Evolutionary conservation across 225 moss, liverwort and hornwort species (phyloP).

Genomic region (Climacium dendroides): DNA sequence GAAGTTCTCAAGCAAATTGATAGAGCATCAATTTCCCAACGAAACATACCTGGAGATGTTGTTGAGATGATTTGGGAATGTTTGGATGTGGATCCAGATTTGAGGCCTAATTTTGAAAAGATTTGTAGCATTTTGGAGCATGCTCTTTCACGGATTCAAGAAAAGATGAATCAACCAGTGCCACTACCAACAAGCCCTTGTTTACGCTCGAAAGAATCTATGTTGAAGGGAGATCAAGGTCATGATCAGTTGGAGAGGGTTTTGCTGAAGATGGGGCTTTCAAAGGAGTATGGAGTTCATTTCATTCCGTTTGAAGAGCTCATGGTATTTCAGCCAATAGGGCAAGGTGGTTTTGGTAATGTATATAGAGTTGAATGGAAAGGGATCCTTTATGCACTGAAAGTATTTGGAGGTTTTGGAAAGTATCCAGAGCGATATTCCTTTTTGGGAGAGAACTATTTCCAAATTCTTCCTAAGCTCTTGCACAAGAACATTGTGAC

Average conservation of each 20-base stretch:
- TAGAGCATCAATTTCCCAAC: background rate
- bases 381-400: background rate
- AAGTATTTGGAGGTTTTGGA: background rate
- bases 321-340: background rate
- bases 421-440: no score
- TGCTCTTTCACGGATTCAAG: background rate
- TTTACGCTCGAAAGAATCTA: background rate
- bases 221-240: no score
- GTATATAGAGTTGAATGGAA: background rate
- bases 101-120: background rate
- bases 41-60: background rate
- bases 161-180: background rate
- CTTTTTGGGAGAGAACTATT: fast-evolving
- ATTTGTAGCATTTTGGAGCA: background rate
- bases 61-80: background rate
- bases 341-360: no score
- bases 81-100: background rate
- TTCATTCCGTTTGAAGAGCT: background rate
- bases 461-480: background rate
- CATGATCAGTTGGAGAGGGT: background rate
- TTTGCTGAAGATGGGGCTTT: background rate
- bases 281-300: background rate
- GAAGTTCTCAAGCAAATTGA: background rate
- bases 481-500: background rate
- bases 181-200: fast-evolving